Percentiles rank a stretch among this genome's conserved stretches.
phyloP scores from a whole-genome alignment of 2,329 filamentous ascomycete genomes.

The Bretziella fagacearum region DNA sequence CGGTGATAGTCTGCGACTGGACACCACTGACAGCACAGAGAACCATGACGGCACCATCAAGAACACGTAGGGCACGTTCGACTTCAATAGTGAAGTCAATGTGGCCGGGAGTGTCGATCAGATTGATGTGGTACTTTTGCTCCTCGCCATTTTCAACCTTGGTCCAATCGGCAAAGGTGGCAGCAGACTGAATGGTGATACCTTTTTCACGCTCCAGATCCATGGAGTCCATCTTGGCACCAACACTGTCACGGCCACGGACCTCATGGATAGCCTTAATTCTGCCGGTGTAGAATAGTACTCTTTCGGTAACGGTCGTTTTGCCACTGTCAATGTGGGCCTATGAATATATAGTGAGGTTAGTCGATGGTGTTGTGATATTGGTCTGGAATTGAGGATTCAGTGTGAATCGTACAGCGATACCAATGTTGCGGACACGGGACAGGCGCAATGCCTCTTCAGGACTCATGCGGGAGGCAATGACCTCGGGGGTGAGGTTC shows the following conservation, averaged over 20 bases:
- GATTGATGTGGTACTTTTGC: conserved; percentile 88
- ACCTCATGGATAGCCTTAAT: conserved; percentile 97
- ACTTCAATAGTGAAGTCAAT: conserved; percentile 99
- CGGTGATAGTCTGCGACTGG: conserved; percentile 94
- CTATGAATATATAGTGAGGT: conserved; percentile 27
- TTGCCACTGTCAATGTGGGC: conserved; percentile 98
- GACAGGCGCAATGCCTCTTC: conserved; percentile 63
- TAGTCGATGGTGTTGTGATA: conserved; percentile 4
- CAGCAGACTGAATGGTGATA: conserved; percentile 95
- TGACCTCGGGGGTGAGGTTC: conserved; percentile 36
- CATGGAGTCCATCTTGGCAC: conserved; percentile 99
- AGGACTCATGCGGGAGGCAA: conserved; percentile 65
- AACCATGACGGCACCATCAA: conserved; percentile 97
- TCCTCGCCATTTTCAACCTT: conserved; percentile 73
- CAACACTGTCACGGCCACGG: conserved; percentile 80
- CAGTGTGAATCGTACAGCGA: conserved; percentile 49
- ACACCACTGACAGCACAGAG: conserved; percentile 94
- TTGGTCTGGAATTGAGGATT: background rate
- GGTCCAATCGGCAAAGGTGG: conserved; percentile 93
- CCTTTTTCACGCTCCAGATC: conserved; percentile 84
- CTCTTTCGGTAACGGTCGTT: conserved; percentile 88
- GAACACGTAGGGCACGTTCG: conserved; percentile 79
- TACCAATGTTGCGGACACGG: conserved; percentile 88
- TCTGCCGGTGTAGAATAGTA: conserved; percentile 93
- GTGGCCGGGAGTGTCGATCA: conserved; percentile 96